Base-by-base conservation (phyloP, 495 filamentous ascomycete species). In the Xylaria bambusicola region DNA sequence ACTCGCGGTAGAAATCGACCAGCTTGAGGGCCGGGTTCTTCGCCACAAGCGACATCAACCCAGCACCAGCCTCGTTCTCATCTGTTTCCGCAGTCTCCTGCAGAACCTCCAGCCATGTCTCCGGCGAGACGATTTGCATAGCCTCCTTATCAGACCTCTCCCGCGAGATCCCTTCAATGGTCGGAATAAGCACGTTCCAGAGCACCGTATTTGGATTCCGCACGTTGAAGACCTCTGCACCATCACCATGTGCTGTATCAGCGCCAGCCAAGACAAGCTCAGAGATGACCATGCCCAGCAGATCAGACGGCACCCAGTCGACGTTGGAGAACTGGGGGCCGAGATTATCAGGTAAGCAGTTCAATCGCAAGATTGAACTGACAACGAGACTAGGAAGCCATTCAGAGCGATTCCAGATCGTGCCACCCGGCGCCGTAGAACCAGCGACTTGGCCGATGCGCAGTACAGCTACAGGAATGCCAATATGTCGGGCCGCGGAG, bases 381-480 rank as follows among this genome's bases (percentile, higher is more conserved):
- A 69, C 73, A 46, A 81, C 53, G 40, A 80, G 61, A 50, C 69
- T 72, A 0, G 84, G 84, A 6, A 87, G 72, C 81, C 82, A 87
- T 55, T 86, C 84, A n/a, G 76, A 62, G 26, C 59, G 62, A 57
- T 82, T 85, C 85, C 84, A 88, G 8, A 71, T 46, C 0, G 52
- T 40, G 0, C 79, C 77, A 33, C 62, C 54, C 21, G 69, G 66
- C 10, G 64, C 60, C 8, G 62, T 67, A 0, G 85, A 77, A 0
- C 86, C 84, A 0, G 66, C 78, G 46, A 87, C 77, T 61, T 87
- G 84, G 0, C 85, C 84, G 3, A 85, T 74, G 0, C 86, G 77
- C 29, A 77, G 64, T 23, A 84, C 68, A 0, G 71, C 73, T 0
- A 86, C 64, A 3, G 65, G 67, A 6, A 69, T 62, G 4, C 42